Conservation (phyloP, 2,329 filamentous ascomycete genomes). For the Fusarium annulatum region DNA sequence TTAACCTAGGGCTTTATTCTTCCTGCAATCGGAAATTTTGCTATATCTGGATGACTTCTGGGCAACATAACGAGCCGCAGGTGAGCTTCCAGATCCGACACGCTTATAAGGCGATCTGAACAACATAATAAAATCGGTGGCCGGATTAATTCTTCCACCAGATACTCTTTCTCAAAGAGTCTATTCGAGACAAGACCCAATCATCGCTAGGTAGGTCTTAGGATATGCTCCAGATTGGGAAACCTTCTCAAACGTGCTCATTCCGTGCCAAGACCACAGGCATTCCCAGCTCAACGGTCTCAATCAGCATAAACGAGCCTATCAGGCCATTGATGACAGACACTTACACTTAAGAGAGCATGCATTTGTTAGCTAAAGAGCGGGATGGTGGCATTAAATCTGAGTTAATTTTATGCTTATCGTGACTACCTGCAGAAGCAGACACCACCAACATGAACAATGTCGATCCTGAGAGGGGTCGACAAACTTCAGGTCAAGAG, state of each 20-base stretch:
- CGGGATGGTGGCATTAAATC: neutral
- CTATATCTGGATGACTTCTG: neutral
- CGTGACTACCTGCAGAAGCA: neutral
- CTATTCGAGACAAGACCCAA: neutral
- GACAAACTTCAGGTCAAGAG: neutral
- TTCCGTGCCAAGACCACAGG: constrained; percentile 4
- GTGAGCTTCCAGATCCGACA: neutral
- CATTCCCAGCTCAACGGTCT: neutral
- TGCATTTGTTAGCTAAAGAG: neutral
- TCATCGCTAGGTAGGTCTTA: neutral
- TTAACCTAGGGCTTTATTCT: too few species aligned
- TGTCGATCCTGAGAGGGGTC: too few species aligned
- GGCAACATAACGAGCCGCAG: neutral
- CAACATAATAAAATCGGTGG: neutral
- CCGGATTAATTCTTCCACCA: too few species aligned
- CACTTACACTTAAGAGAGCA: neutral
- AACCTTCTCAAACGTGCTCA: constrained; percentile 27
- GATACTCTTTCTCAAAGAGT: neutral
- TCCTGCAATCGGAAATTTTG: neutral
- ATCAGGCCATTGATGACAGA: neutral
- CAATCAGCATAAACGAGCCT: neutral
- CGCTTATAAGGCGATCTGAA: neutral
- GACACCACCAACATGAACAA: neutral
- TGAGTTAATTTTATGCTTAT: constrained; percentile 17
- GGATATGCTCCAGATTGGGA: neutral